phyloP scores from a whole-genome alignment of 2,329 filamentous ascomycete species.

The Fusarium foetens region DNA sequence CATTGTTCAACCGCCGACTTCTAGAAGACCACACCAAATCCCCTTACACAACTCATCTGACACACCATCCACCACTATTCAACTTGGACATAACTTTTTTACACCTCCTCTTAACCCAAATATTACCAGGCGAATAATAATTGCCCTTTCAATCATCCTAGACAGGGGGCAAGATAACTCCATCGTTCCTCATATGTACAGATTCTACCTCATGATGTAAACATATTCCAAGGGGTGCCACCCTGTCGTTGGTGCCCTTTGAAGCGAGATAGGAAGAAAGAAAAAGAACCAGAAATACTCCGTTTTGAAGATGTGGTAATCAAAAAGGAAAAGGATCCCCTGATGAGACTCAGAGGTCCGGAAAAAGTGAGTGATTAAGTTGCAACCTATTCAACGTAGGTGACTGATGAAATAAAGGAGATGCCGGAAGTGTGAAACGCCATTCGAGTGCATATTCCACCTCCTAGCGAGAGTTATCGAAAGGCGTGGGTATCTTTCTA shows the following conservation, averaged over 20 bases:
- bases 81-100: constrained; percentile 4
- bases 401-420: constrained; percentile 8
- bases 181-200: constrained; percentile 43
- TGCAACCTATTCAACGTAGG: constrained; percentile 1
- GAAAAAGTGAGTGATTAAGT: constrained; percentile 33
- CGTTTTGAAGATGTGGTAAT: constrained; percentile 3
- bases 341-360: not conserved
- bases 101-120: not conserved
- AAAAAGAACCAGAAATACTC: constrained; percentile 7
- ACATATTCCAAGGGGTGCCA: constrained; percentile 19
- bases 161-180: constrained; percentile 11
- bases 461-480: constrained; percentile 43
- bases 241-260: constrained; percentile 22
- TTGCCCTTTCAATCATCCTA: constrained; percentile 16
- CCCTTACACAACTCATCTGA: not conserved
- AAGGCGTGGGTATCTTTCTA: constrained; percentile 45
- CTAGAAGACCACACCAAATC: constrained; percentile 16
- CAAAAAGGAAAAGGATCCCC: constrained; percentile 4
- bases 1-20: constrained; percentile 24
- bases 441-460: constrained; percentile 39
- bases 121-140: constrained; percentile 23
- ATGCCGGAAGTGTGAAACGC: constrained; percentile 35
- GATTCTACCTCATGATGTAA: constrained; percentile 43
- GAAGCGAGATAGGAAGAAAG: not conserved
- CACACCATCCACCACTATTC: not conserved